Percentiles rank a stretch among this genome's conserved stretches.
phyloP scores from a whole-genome alignment of 805 yeast genomes.

The Henningerozyma blattae region DNA sequence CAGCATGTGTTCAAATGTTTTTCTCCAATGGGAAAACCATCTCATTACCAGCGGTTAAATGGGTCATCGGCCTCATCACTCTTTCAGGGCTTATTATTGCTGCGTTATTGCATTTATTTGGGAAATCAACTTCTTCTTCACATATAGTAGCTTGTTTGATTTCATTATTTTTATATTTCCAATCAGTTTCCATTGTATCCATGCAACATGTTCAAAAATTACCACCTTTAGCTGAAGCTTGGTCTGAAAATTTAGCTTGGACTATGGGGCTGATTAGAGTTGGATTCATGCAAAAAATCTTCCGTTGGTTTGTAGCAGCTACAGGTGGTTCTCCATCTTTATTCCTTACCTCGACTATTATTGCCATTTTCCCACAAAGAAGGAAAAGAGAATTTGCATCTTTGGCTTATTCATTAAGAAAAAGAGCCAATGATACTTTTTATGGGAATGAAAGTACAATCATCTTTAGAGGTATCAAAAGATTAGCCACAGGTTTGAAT shows the following conservation, averaged over 20 bases:
- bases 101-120: slow-evolving; percentile 73
- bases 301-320: slow-evolving; percentile 75
- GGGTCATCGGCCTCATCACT: slow-evolving; percentile 91
- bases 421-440: slow-evolving; percentile 28
- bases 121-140: slow-evolving; percentile 84
- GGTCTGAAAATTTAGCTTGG: slow-evolving; percentile 93
- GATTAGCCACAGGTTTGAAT: slow-evolving; percentile 61
- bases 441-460: slow-evolving; percentile 44
- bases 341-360: slow-evolving; percentile 48
- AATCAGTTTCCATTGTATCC: slow-evolving; percentile 70
- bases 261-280: slow-evolving; percentile 83
- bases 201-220: slow-evolving; percentile 80
- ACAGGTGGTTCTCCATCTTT: slow-evolving; percentile 84
- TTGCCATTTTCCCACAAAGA: slow-evolving; percentile 64
- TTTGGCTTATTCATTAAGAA: slow-evolving; percentile 12
- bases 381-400: slow-evolving; percentile 4
- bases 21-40: slow-evolving; percentile 75
- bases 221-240: slow-evolving; percentile 90
- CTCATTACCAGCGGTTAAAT: slow-evolving; percentile 68
- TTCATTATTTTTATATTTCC: slow-evolving; percentile 79
- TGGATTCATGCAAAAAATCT: slow-evolving; percentile 71
- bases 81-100: slow-evolving; percentile 75
- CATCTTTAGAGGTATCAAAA: slow-evolving; percentile 73
- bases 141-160: slow-evolving; percentile 85
- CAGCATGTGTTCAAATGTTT: slow-evolving; percentile 69